These are phyloP conservation scores for Tirmania nivea DNA, from an alignment of 495 filamentous ascomycete species.

Conservation along the genomic window DNA sequence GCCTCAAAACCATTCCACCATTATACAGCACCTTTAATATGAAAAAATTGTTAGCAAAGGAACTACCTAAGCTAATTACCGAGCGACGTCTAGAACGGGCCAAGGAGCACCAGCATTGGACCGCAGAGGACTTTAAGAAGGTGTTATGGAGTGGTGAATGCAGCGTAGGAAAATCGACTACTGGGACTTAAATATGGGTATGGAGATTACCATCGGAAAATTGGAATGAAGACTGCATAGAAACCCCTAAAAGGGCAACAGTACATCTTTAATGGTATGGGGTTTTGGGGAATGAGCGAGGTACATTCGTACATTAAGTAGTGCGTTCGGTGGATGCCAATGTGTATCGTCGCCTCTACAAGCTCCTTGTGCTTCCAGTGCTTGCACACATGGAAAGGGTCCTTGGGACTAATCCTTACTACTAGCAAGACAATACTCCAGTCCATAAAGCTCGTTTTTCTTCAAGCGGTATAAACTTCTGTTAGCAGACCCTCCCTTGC, in stretches of 20 bases:
- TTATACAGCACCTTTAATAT: background rate
- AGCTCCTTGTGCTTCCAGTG: background rate
- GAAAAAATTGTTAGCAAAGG: background rate
- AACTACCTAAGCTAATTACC: background rate
- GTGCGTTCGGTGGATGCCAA: background rate
- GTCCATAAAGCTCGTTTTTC: constrained; percentile 8
- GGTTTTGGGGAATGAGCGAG: background rate
- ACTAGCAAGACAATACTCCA: constrained; percentile 15
- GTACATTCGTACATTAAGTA: background rate
- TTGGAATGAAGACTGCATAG: background rate
- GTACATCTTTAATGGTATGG: background rate
- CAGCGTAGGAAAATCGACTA: background rate
- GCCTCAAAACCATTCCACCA: too few relatives aligned
- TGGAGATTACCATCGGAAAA: background rate
- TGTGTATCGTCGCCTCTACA: background rate
- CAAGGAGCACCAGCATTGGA: background rate
- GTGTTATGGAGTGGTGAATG: background rate
- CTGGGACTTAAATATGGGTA: background rate
- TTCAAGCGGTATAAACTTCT: constrained; percentile 9
- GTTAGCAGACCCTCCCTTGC: constrained; percentile 14
- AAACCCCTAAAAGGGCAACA: background rate
- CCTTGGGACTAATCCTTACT: background rate
- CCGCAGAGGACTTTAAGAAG: background rate
- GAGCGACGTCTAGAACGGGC: background rate
- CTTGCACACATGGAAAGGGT: background rate